Percentiles rank a stretch among this genome's conserved stretches.
phyloP scores from a whole-genome alignment of 164 flowering plant genomes.

The Houttuynia cordata region DNA sequence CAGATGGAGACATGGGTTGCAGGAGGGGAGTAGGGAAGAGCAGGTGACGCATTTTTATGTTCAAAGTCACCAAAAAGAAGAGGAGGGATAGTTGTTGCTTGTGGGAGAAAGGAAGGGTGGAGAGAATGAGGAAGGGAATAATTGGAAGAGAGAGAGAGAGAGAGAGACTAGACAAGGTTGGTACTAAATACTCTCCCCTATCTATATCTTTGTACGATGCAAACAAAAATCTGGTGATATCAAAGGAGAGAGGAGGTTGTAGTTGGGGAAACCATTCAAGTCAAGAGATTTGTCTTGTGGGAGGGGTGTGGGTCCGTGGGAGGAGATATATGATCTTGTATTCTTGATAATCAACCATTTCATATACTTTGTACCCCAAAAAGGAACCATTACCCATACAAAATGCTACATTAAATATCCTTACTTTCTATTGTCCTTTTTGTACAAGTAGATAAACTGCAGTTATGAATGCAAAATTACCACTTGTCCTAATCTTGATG shows the following conservation, averaged over 20 bases:
- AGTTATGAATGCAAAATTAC: too few relatives aligned
- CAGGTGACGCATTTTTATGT: not conserved
- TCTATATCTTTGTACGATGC: slow-evolving; percentile 4
- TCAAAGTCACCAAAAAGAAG: not conserved
- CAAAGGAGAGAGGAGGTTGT: not conserved
- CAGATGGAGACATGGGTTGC: not conserved
- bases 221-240: slow-evolving; percentile 4
- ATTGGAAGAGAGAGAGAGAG: not conserved
- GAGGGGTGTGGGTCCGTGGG: too few relatives aligned
- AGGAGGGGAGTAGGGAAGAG: not conserved
- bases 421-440: too few relatives aligned
- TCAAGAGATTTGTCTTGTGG: too few relatives aligned
- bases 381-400: too few relatives aligned
- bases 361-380: too few relatives aligned
- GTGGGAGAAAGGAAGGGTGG: not conserved
- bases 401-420: too few relatives aligned
- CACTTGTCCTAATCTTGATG: too few relatives aligned
- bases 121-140: not conserved
- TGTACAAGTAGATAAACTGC: too few relatives aligned
- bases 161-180: slow-evolving; percentile 6
- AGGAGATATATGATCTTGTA: too few relatives aligned
- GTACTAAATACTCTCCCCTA: slow-evolving; percentile 3
- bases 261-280: slow-evolving; percentile 1
- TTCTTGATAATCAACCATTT: too few relatives aligned
- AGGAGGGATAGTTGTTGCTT: too few relatives aligned